These are phyloP conservation scores for Abrus pulchellus DNA, from an alignment of 306 rosid genomes.

Conservation along the genomic window DNA sequence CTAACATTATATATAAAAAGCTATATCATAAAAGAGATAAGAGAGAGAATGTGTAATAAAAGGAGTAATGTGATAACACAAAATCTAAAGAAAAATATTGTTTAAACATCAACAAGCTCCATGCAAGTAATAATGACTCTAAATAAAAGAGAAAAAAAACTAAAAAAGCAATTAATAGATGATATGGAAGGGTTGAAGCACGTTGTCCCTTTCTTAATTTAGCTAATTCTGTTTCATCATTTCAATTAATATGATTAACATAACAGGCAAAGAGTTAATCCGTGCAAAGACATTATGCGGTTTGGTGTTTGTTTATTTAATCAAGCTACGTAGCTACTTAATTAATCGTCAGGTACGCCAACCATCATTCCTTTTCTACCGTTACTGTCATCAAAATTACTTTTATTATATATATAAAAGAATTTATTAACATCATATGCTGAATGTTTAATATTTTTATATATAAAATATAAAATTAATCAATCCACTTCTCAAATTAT, in stretches of 20 bases:
- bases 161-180: neutral
- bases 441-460: no score
- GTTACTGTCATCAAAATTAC: neutral
- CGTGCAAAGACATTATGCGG: neutral
- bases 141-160: no score
- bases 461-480: no score
- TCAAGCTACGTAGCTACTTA: neutral
- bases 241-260: neutral
- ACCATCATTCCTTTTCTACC: constrained; percentile 18
- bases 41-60: no score
- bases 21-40: no score
- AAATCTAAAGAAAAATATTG: no score
- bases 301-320: constrained; percentile 15
- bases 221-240: neutral
- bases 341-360: constrained; percentile 33
- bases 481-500: no score
- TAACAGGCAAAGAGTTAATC: neutral
- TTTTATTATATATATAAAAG: neutral
- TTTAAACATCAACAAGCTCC: no score
- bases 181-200: neutral
- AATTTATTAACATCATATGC: no score
- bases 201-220: constrained; percentile 9
- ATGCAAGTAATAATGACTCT: no score
- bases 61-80: no score
- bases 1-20: no score